Base-by-base conservation (phyloP, 2,329 filamentous ascomycete genomes). In the Amphichorda felina region DNA sequence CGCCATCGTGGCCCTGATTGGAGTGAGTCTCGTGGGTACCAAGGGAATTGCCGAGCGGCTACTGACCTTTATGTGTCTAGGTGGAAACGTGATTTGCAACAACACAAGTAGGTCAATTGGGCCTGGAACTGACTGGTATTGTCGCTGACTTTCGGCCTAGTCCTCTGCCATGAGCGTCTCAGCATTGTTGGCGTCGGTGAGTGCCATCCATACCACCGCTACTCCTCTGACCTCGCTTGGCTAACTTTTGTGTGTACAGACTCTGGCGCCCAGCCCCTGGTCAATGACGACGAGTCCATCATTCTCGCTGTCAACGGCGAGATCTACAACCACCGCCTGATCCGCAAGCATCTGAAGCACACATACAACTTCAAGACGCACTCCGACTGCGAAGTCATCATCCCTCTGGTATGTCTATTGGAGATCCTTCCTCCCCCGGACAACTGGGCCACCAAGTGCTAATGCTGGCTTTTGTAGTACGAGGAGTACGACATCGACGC, bases 301-400 rank as follows among this genome's bases (percentile, higher is more conserved):
- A 79, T 89, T 44, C 77, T 98, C 41, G 89, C 91, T 45, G 91
- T 96, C 75, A 98, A 98, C 63, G 91, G 91, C 63, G 91, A 98
- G 61, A 98, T 98, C 59, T 98, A 98, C 74, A 98, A 98, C 78
- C 91, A 98, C 67, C 83, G 89, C 56, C 75, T 94, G 53, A 72
- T 98, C 53, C 82, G 91, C 56, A 96, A 95, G 66, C 69, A 70
- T 50, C 68, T 95, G 50, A 85, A 85, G 64, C 76, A 69, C 41
- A 74, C 79, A 26, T 95, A 95, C 63, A 80, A 88, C 61, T 98
- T 96, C 79, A 95, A 95, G 79, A 98, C 91, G 45, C 82, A 91
- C 55, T 96, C 89, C 26, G 91, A 98, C 56, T 98, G 91, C 64
- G 91, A 98, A 64, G 89, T 98, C 56, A 94, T 98, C 61, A 94